A percentile compares a stretch with the other conserved stretches of the same genome.
Conservation (phyloP, 202 grass and related monocot genomes). For the Schoenoplectus triqueter region DNA sequence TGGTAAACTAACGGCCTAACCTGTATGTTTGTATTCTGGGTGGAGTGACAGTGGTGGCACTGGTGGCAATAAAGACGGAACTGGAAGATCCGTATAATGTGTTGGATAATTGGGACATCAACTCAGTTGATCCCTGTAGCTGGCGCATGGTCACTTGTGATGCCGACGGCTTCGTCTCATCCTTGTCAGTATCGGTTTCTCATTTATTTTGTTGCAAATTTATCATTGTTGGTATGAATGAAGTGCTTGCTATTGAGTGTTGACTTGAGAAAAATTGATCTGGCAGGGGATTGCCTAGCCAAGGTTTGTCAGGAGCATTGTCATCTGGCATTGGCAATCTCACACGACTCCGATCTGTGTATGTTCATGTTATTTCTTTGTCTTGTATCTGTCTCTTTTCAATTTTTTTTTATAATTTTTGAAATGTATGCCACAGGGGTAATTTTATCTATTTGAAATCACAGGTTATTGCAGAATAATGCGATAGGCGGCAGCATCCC, state of each 20-base stretch:
- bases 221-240: not conserved
- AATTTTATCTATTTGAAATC: not conserved
- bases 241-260: slow-evolving; percentile 7
- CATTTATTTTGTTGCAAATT: not conserved
- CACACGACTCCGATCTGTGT: slow-evolving; percentile 89
- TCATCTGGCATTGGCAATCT: slow-evolving; percentile 86
- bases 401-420: not conserved
- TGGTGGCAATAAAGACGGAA: slow-evolving; percentile 89
- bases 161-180: slow-evolving; percentile 84
- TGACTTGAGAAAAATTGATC: slow-evolving; percentile 1
- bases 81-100: slow-evolving; percentile 74
- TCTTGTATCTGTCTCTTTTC: not conserved
- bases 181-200: slow-evolving; percentile 50
- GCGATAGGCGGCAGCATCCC: slow-evolving; percentile 78
- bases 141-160: slow-evolving; percentile 98
- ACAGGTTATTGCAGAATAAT: slow-evolving; percentile 94
- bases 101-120: slow-evolving; percentile 96
- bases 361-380: slow-evolving; percentile 27
- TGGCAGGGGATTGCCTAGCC: slow-evolving; percentile 84
- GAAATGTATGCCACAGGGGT: not conserved
- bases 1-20: not conserved
- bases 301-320: slow-evolving; percentile 75
- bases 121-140: slow-evolving; percentile 97
- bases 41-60: slow-evolving; percentile 68
- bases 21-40: not conserved